Percentiles rank a stretch among this genome's conserved stretches.
phyloP scores from a whole-genome alignment of 805 yeast species.

The Lipomyces chichibuensis region DNA sequence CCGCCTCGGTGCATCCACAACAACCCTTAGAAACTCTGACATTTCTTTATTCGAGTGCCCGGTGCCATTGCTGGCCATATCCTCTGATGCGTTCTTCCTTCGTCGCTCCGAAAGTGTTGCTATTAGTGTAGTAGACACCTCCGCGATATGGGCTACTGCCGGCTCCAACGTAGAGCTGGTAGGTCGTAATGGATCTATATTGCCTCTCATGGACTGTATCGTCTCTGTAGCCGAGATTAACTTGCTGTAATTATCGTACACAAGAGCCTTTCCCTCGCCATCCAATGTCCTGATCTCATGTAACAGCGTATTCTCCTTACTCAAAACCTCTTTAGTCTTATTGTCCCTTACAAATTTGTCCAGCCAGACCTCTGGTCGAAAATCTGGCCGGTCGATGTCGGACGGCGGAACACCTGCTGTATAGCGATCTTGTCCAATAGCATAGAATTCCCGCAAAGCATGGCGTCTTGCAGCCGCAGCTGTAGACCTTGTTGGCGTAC shows the following conservation, averaged over 20 bases:
- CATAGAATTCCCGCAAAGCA: conserved; percentile 38
- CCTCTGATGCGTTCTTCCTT: conserved; percentile 1
- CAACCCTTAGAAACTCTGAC: conserved; percentile 3
- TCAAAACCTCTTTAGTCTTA: conserved; percentile 20
- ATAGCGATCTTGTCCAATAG: conserved; percentile 30
- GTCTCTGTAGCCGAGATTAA: conserved; percentile 38
- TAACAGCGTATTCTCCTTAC: conserved; percentile 26
- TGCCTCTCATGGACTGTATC: conserved; percentile 32
- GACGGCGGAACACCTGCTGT: conserved; percentile 30
- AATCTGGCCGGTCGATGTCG: conserved; percentile 34
- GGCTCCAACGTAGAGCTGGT: conserved; percentile 33
- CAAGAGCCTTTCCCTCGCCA: conserved; percentile 40
- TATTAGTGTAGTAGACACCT: conserved; percentile 31
- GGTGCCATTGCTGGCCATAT: not conserved
- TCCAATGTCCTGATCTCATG: conserved; percentile 38
- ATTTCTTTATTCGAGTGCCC: not conserved
- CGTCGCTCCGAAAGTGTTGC: conserved; percentile 27
- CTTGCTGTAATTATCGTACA: conserved; percentile 38
- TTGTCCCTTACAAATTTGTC: conserved; percentile 26
- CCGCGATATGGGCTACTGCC: conserved; percentile 34
- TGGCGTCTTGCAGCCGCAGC: conserved; percentile 36
- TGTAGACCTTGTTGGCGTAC: not conserved
- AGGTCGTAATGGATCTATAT: conserved; percentile 35
- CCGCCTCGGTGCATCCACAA: conserved; percentile 24
- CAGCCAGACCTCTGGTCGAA: conserved; percentile 26